These are phyloP conservation scores for Dacryopinax spathularia DNA, from an alignment of 768 basidiomycete species.

Conservation along the genomic window DNA sequence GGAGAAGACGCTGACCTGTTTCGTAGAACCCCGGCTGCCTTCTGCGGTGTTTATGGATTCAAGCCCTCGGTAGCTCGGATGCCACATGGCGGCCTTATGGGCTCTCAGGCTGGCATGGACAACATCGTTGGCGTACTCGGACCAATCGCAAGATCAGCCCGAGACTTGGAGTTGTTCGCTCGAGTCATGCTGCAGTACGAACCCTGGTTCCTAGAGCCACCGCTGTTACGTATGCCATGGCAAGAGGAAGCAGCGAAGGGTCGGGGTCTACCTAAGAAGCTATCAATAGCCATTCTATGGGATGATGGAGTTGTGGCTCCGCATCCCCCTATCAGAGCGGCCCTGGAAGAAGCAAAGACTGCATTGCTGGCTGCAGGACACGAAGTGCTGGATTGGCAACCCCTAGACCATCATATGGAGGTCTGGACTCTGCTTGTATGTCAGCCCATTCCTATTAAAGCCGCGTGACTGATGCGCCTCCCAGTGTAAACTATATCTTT, in stretches of 20 bases:
- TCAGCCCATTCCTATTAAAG: background rate
- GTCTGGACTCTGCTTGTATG: constrained; percentile 37
- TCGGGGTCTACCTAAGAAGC: constrained; percentile 26
- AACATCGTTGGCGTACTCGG: constrained; percentile 36
- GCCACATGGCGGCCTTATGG: constrained; percentile 36
- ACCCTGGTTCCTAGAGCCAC: constrained; percentile 35
- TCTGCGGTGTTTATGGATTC: constrained; percentile 32
- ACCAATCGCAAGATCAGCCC: constrained; percentile 34
- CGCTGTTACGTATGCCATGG: constrained; percentile 40
- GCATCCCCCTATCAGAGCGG: constrained; percentile 35
- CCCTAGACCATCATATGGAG: constrained; percentile 29
- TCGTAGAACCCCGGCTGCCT: constrained; percentile 26
- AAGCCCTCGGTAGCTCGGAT: constrained; percentile 37
- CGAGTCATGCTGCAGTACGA: constrained; percentile 32
- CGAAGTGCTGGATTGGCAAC: constrained; percentile 37
- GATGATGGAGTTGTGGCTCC: constrained; percentile 39
- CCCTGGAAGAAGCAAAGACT: constrained; percentile 28
- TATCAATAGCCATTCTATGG: constrained; percentile 36
- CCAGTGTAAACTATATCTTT: constrained; percentile 35
- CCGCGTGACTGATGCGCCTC: constrained; percentile 1
- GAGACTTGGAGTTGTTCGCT: constrained; percentile 38
- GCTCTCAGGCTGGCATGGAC: constrained; percentile 43
- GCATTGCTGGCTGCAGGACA: constrained; percentile 35
- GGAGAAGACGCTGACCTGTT: background rate
- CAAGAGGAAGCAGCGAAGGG: constrained; percentile 28